Base-by-base conservation (phyloP, 345 rosid genomes). In the Moringa oleifera region DNA sequence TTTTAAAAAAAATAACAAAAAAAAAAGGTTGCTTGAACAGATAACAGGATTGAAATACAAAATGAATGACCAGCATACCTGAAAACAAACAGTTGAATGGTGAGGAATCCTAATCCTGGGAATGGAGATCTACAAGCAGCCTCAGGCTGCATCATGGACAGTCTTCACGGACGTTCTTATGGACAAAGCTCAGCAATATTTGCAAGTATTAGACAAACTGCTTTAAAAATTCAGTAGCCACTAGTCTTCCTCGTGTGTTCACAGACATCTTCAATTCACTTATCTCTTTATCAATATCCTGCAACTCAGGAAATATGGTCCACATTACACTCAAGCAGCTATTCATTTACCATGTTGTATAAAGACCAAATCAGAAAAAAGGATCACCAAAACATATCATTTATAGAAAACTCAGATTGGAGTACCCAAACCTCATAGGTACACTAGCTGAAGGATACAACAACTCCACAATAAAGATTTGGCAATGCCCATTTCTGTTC, bases 281-380 rank as follows among this genome's bases (percentile, higher is more conserved):
- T 69, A 90, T 94, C 83, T 94, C 97, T 75, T 94, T 88, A 59
- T 90, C 93, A 18, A 94, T 94, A 66, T 94, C 99, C 97, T 94
- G 89, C 81, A 81, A 13, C 76, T 73, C 15, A 12, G 24, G 41
- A 64, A 55, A 51, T 0, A 9, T 41, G 9, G 11, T 23, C 33
- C 68, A 51, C 45, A 21, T 18, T 57, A 13, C 1, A 52, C 18
- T 17, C 15, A 7, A 2, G 33, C 33, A 28, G 33, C 33, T 28
- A 28, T 28, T 28, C 3, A 28, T 28, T 28, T 28, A 28, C 33
- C 33, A 28, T 28, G 33, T 28, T 2, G 8, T 28, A 8, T 8
- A 28, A 28, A 8, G 8, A 8, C 33, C 8, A 28, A 28, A n/a
- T n/a, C n/a, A n/a, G n/a, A n/a, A n/a, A n/a, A n/a, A n/a, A n/a